Base-by-base conservation (phyloP, 1,284 basidiomycete genomes). In the Exsudoporus floridanus region DNA sequence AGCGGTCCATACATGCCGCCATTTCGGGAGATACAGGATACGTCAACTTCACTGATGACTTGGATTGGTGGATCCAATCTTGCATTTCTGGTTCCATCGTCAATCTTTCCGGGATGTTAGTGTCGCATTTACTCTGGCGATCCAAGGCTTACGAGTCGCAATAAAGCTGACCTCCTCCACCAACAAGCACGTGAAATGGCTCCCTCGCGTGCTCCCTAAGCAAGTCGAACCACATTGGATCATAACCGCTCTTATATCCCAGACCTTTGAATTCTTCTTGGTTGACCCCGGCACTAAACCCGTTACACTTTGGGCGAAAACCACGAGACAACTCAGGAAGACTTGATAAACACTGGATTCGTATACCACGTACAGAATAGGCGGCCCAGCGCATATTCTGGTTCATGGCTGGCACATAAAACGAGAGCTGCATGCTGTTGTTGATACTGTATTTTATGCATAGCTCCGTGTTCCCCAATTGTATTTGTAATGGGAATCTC, bases 341-440 rank as follows among this genome's bases (percentile, higher is more conserved):
- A 25, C 28, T 31, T 7, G n/a, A 25, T 41, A 31, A 53, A 42
- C 28, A 36, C 38, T 5, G 38, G 53, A 33, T 18, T n/a, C 16
- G 25, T n/a, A 39, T 14, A 81, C 53, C 61, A 90, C 85, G 57
- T 62, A 91, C 89, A 31, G 90, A 92, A 72, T 96, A 86, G 8
- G 88, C 81, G 12, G 92, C 89, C 89, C 92, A 94, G 58, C 91
- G 82, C 84, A 99, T 88, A 67, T 98, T 95, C 69, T 96, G 87
- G 18, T 79, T 75, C 27, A 79, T 70, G 2, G 86, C 90, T 0
- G 96, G 95, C 13, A 98, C 86, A 63, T 83, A 86, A 70, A 99
- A 99, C 37, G 82, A 80, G 53, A 93, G 76, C 50, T 83, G 79
- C 49, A 88, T 85, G 0, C 94, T 91, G 23, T 81, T 73, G 63